These are phyloP conservation scores for Euryodendron excelsum DNA, from an alignment of 148 eudicot genomes.

Conservation along the genomic window DNA sequence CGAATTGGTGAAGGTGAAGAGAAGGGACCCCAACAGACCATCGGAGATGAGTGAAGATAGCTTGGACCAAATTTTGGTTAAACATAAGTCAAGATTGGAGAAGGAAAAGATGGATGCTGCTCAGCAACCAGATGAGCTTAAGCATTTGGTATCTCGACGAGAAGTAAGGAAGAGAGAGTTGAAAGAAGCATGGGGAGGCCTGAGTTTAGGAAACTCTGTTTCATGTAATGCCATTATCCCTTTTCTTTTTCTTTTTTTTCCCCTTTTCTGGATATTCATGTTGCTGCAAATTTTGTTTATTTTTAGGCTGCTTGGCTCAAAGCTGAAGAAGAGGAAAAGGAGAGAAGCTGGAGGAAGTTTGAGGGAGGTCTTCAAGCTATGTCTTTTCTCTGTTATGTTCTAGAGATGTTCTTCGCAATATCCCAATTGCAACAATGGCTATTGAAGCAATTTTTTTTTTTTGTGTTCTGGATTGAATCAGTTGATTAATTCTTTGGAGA, in stretches of 20 bases:
- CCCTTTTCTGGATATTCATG: too few relatives aligned
- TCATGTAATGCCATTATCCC: too few relatives aligned
- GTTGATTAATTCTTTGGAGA: neutral
- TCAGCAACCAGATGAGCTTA: slow-evolving; percentile 31
- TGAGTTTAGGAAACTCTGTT: slow-evolving; percentile 66
- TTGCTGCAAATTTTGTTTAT: neutral
- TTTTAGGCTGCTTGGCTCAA: slow-evolving; percentile 86
- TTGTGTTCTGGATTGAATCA: too few relatives aligned
- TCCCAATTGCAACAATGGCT: neutral
- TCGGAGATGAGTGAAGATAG: slow-evolving; percentile 43
- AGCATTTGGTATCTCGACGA: slow-evolving; percentile 41
- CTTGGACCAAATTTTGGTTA: slow-evolving; percentile 72
- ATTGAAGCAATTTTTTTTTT: too few relatives aligned
- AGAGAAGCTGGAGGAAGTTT: slow-evolving; percentile 22
- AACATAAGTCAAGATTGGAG: slow-evolving; percentile 66
- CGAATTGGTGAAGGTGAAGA: slow-evolving; percentile 33
- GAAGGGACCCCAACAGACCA: slow-evolving; percentile 25
- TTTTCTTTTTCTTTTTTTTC: too few relatives aligned
- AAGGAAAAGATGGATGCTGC: slow-evolving; percentile 30
- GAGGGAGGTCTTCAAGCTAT: too few relatives aligned
- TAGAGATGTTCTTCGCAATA: too few relatives aligned
- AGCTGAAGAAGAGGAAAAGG: slow-evolving; percentile 78
- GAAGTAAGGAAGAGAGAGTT: slow-evolving; percentile 80
- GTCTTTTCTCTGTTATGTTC: too few relatives aligned
- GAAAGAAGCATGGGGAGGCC: slow-evolving; percentile 86